phyloP scores from a whole-genome alignment of 257 asterid genomes.

The Coffea eugenioides region DNA sequence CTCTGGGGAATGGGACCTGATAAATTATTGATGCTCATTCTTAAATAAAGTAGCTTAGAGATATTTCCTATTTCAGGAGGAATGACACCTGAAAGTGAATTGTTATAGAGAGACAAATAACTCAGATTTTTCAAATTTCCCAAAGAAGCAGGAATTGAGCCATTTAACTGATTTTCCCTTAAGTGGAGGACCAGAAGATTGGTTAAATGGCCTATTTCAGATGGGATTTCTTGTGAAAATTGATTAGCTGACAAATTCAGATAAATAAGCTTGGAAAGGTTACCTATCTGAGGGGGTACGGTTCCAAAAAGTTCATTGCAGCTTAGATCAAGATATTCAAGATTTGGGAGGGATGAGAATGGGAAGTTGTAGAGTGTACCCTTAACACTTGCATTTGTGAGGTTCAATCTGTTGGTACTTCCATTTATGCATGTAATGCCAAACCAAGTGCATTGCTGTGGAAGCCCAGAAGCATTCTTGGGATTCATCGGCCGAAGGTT shows the following conservation, averaged over 20 bases:
- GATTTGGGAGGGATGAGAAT: slow-evolving; percentile 20
- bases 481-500: not conserved
- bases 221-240: not conserved
- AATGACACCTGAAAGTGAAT: slow-evolving; percentile 13
- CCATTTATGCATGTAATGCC: slow-evolving; percentile 21
- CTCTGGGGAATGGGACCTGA: slow-evolving; percentile 11
- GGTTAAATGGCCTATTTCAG: not conserved
- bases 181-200: not conserved
- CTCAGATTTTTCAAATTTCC: not conserved
- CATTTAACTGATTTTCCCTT: not conserved
- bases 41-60: not conserved
- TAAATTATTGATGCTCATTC: not conserved
- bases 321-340: slow-evolving; percentile 19
- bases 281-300: slow-evolving; percentile 20
- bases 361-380: slow-evolving; percentile 24
- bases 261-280: slow-evolving; percentile 5
- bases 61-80: slow-evolving; percentile 12
- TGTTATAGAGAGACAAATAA: not conserved
- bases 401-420: slow-evolving; percentile 14
- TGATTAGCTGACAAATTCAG: not conserved
- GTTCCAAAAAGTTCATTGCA: slow-evolving; percentile 15
- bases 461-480: not conserved
- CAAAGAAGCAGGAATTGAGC: slow-evolving; percentile 2
- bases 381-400: slow-evolving; percentile 6
- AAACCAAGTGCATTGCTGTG: slow-evolving; percentile 18